Conservation (phyloP, 2,329 filamentous ascomycete species). For the Neonectria neomacrospora region DNA sequence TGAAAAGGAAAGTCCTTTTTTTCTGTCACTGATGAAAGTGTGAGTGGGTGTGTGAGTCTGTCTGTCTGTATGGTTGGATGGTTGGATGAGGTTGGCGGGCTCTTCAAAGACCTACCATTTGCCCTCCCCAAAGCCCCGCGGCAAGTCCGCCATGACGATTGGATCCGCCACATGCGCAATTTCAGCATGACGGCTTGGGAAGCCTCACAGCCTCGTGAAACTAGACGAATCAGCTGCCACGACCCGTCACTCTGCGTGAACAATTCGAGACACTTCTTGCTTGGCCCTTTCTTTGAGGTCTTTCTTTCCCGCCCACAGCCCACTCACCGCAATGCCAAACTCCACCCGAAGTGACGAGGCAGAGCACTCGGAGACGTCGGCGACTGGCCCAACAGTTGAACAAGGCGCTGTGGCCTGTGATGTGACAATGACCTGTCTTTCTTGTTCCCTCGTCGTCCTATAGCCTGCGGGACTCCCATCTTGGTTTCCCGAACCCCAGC, state of each 20-base stretch:
- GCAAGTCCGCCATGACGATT: slow-evolving; percentile 19
- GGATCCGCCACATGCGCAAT: slow-evolving; percentile 1
- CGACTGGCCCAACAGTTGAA: neutral
- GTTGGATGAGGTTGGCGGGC: slow-evolving; percentile 1
- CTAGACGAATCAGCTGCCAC: neutral
- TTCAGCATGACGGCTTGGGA: slow-evolving; percentile 2
- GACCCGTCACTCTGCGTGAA: no score
- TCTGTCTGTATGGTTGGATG: neutral
- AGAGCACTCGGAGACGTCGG: neutral
- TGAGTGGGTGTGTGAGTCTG: no score
- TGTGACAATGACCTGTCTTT: neutral
- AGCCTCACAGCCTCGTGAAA: neutral
- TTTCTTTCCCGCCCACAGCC: neutral
- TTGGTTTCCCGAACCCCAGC: neutral
- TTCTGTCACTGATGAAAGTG: neutral
- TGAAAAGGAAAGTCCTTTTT: neutral
- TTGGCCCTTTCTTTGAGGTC: neutral
- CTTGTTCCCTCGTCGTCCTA: neutral
- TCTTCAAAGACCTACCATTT: neutral
- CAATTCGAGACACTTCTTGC: neutral
- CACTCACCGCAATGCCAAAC: neutral
- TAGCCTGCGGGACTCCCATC: neutral
- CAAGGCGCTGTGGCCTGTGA: neutral
- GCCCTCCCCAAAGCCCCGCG: slow-evolving; percentile 2
- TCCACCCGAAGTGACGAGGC: neutral